phyloP scores from a whole-genome alignment of 2,329 filamentous ascomycete genomes.

The Triangularia setosa region DNA sequence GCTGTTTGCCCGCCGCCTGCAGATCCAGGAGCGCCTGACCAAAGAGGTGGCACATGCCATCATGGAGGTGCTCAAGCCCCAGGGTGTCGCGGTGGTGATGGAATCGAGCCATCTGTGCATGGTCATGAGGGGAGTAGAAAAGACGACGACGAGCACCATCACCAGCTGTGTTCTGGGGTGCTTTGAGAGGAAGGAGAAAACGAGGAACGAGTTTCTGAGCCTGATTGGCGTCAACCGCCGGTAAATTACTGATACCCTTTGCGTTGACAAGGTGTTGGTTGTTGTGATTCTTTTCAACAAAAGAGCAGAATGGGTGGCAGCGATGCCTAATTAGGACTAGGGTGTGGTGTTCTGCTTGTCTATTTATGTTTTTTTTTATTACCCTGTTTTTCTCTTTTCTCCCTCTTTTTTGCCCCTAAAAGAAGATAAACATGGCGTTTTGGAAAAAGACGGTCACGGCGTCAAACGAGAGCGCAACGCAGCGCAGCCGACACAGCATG shows the following conservation, averaged over 20 bases:
- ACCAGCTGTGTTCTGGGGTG: constrained; percentile 98
- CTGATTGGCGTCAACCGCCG: constrained; percentile 60
- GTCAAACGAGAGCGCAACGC: not conserved
- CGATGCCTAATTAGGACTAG: constrained; percentile 8
- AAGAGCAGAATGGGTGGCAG: constrained; percentile 11
- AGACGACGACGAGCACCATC: constrained; percentile 80
- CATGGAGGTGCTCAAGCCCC: constrained; percentile 86
- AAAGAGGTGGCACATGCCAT: constrained; percentile 94
- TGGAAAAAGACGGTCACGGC: not conserved
- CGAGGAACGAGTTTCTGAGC: constrained; percentile 90
- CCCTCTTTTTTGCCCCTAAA: not conserved
- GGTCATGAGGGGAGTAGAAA: constrained; percentile 98
- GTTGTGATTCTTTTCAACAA: constrained; percentile 18
- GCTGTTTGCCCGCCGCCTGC: constrained; percentile 89
- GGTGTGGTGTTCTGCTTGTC: not conserved
- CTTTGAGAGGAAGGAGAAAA: constrained; percentile 89
- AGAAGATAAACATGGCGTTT: constrained; percentile 17
- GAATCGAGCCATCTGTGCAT: constrained; percentile 96
- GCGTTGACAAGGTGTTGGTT: not conserved
- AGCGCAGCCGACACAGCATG: not conserved
- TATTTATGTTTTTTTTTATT: not conserved
- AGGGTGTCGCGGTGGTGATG: constrained; percentile 96
- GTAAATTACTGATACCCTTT: not conserved
- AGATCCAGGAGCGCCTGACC: constrained; percentile 94
- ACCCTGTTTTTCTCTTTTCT: not conserved